phyloP scores from a whole-genome alignment of 176 grass and related monocot genomes.

The Oryza longistaminata region DNA sequence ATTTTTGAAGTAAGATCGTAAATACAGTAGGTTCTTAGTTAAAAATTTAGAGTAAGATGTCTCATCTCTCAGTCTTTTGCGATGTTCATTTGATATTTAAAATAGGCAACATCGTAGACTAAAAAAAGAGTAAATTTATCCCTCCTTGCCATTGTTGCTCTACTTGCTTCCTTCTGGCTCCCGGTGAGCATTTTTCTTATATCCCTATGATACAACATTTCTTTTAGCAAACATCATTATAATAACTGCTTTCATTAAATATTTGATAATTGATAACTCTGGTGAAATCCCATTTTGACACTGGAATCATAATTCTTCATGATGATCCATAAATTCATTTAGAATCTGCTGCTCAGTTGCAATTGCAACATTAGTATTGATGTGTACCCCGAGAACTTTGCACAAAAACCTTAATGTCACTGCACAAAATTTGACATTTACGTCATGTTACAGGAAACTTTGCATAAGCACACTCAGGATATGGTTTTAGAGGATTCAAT shows the following conservation, averaged over 20 bases:
- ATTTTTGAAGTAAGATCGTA: not conserved
- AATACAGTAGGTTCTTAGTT: not conserved
- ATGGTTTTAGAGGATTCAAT: constrained; percentile 41
- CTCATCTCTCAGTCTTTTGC: not conserved
- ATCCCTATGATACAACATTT: constrained; percentile 12
- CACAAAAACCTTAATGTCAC: not conserved
- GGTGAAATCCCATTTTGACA: not conserved
- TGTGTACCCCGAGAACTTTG: not conserved
- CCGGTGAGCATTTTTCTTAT: constrained; percentile 49
- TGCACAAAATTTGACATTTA: constrained; percentile 8
- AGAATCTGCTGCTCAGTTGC: not conserved
- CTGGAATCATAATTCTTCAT: not conserved
- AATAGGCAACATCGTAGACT: not conserved
- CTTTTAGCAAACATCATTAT: constrained; percentile 6
- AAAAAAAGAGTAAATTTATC: constrained; percentile 39
- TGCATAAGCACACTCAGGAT: constrained; percentile 68
- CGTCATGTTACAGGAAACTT: constrained; percentile 62
- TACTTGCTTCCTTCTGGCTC: constrained; percentile 62
- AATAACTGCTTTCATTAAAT: not conserved
- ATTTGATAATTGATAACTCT: not conserved
- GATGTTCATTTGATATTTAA: not conserved
- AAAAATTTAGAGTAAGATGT: not conserved
- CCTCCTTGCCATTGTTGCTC: constrained; percentile 39
- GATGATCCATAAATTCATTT: not conserved
- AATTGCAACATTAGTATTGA: not conserved